Evolutionary conservation across 768 basidiomycete species (phyloP), one percentile per base, ranked within the genome.

Genomic region (Clavaria fumosa): DNA sequence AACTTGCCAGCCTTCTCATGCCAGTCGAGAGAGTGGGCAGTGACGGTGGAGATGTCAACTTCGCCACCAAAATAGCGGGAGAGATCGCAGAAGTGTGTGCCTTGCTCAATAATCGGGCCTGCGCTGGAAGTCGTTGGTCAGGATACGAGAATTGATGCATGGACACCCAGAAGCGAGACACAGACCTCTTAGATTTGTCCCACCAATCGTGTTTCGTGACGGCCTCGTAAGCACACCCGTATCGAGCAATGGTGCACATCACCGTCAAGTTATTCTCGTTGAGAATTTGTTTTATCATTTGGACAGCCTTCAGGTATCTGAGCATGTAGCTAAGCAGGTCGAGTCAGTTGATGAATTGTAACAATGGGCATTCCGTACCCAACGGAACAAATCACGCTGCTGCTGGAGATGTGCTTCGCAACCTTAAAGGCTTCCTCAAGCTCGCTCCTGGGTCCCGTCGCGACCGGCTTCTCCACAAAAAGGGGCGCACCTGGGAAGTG

Each of bases 61-160:
- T 93, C 85, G 11, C 93, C 93, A 36, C 91, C 93, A 52, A 97
- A 96, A 66, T 93, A 93, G 47, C 93, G 80, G 27, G 89, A 95
- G 31, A 95, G 70, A 61, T 96, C 90, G 49, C 86, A 90, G 62
- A 96, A 93, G 63, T 97, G 93, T 10, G 93, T 97, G 33, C 86
- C 91, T 62, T 89, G 83, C 56, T 89, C 88, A 45, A 91, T 62
- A 47, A 90, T 67, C 4, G 86, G 84, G 14, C 84, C 84, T 38
- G 72, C 78, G 52, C 82, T 79, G 46, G n/a, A n/a, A n/a, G n/a
- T n/a, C n/a, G n/a, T n/a, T n/a, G n/a, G n/a, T n/a, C n/a, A 11
- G 41, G 39, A 20, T 46, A 12, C 19, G 40, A 5, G 34, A 45
- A 18, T 24, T 44, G 17, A 39, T 17, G 4, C 12, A 31, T 37